Evolutionary conservation across 139 green algal species (phyloP).

Genomic region (Chlamydomonas applanata): DNA sequence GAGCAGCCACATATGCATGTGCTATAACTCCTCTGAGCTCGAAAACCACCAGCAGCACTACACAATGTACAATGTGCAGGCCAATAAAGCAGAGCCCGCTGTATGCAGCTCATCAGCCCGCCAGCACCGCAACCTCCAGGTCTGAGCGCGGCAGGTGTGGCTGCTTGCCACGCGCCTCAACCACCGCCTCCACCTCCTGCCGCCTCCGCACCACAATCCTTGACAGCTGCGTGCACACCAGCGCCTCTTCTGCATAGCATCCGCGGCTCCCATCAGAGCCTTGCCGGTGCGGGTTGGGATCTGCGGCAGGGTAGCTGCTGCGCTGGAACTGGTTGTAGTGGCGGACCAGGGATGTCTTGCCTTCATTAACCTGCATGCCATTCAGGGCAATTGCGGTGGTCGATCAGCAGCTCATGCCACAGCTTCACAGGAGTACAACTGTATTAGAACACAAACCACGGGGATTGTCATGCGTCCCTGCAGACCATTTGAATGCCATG

Average conservation of each 20-base stretch:
- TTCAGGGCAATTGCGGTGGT: too few relatives aligned
- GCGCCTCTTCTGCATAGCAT: conserved; percentile 10
- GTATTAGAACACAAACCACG: too few relatives aligned
- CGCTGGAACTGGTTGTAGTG: conserved; percentile 29
- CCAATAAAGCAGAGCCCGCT: too few relatives aligned
- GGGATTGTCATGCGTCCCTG: too few relatives aligned
- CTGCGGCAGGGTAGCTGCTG: conserved; percentile 8
- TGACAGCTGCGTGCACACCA: conserved; percentile 22
- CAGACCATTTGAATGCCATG: too few relatives aligned
- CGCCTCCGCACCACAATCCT: conserved; percentile 18
- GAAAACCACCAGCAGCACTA: too few relatives aligned
- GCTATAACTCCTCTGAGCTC: too few relatives aligned
- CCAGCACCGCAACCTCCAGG: background rate
- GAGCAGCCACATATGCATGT: too few relatives aligned
- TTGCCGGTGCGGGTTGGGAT: background rate
- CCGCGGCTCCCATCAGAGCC: background rate
- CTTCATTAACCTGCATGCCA: background rate
- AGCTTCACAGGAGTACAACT: too few relatives aligned
- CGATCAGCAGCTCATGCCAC: too few relatives aligned
- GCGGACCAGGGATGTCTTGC: background rate
- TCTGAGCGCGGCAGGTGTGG: background rate
- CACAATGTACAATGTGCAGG: too few relatives aligned
- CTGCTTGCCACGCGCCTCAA: background rate
- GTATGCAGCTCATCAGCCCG: too few relatives aligned
- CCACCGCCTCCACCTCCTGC: conserved; percentile 28